Conservation (phyloP, 2,329 filamentous ascomycete genomes). For the Bipolaris bicolor region DNA sequence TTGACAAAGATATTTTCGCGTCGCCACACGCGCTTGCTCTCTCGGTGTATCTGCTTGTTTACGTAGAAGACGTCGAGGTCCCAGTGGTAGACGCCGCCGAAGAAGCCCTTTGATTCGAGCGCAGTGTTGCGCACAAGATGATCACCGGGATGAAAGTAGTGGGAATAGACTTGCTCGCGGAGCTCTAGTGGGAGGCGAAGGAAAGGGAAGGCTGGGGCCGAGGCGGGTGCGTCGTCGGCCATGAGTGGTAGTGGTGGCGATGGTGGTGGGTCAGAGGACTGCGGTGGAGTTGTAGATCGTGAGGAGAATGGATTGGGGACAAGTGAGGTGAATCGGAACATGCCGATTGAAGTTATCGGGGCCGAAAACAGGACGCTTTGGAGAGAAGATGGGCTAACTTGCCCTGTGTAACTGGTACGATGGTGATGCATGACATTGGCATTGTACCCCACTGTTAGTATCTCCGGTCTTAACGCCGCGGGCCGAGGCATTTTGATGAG, state of each 20-base stretch:
- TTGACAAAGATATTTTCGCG: conserved; percentile 57
- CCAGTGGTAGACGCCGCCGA: conserved; percentile 37
- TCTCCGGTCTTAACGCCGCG: conserved; percentile 9
- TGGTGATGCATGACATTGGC: neutral
- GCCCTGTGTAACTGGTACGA: neutral
- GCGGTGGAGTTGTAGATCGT: neutral
- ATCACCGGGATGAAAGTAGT: conserved; percentile 38
- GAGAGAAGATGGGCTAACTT: neutral
- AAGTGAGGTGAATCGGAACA: conserved; percentile 11
- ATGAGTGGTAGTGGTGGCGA: neutral
- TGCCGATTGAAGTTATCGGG: neutral
- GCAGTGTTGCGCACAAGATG: conserved; percentile 16
- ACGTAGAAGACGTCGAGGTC: conserved; percentile 51
- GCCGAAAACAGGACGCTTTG: neutral
- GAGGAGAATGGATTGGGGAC: conserved; percentile 7
- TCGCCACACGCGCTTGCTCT: conserved; percentile 56
- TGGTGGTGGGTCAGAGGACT: neutral
- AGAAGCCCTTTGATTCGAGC: conserved; percentile 25
- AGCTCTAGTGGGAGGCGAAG: conserved; percentile 41
- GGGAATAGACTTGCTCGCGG: conserved; percentile 40
- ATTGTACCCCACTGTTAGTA: conserved; percentile 7
- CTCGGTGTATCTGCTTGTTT: conserved; percentile 55
- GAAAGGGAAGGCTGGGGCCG: conserved; percentile 30
- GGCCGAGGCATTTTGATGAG: conserved; percentile 10
- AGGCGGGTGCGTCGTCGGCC: neutral